Conservation (phyloP, 2,329 filamentous ascomycete species). For the Bipolaris oryzae region DNA sequence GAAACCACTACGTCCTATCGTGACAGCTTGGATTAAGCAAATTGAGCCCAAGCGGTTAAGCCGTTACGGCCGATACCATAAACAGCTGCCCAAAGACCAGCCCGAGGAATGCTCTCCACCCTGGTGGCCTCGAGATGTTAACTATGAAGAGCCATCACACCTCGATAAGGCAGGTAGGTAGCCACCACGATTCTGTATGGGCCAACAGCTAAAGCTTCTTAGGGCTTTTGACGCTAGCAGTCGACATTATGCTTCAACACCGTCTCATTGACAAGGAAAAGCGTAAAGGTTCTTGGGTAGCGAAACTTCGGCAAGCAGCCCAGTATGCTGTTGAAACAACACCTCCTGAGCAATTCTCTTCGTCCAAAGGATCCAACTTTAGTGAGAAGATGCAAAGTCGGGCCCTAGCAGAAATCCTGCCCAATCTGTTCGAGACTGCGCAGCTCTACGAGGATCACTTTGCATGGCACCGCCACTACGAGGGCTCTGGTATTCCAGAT, state of each 20-base stretch:
- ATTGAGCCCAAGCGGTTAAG: slow-evolving; percentile 35
- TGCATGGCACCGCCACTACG: slow-evolving; percentile 30
- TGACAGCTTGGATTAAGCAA: slow-evolving; percentile 42
- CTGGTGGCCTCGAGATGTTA: slow-evolving; percentile 41
- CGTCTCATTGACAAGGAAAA: slow-evolving; percentile 32
- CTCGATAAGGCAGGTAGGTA: slow-evolving; percentile 35
- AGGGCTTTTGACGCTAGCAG: slow-evolving; percentile 37
- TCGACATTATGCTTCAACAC: slow-evolving; percentile 41
- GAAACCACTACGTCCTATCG: slow-evolving; percentile 40
- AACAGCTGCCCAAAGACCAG: slow-evolving; percentile 20
- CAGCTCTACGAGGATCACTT: slow-evolving; percentile 40
- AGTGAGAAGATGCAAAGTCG: slow-evolving; percentile 36
- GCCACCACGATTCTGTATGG: background rate
- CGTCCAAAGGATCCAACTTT: slow-evolving; percentile 30
- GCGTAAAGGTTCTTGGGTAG: slow-evolving; percentile 33
- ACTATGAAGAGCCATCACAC: slow-evolving; percentile 43
- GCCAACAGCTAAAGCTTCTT: slow-evolving; percentile 7
- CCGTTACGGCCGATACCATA: slow-evolving; percentile 35
- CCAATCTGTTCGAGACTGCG: slow-evolving; percentile 38
- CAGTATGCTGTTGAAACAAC: slow-evolving; percentile 29
- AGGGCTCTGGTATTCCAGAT: slow-evolving; percentile 28
- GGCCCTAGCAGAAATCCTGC: slow-evolving; percentile 32
- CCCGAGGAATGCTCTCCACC: slow-evolving; percentile 25
- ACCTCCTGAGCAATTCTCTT: slow-evolving; percentile 34
- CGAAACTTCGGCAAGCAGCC: slow-evolving; percentile 30